Base-by-base conservation (phyloP, 2,329 filamentous ascomycete genomes). In the Teratosphaeria destructans region DNA sequence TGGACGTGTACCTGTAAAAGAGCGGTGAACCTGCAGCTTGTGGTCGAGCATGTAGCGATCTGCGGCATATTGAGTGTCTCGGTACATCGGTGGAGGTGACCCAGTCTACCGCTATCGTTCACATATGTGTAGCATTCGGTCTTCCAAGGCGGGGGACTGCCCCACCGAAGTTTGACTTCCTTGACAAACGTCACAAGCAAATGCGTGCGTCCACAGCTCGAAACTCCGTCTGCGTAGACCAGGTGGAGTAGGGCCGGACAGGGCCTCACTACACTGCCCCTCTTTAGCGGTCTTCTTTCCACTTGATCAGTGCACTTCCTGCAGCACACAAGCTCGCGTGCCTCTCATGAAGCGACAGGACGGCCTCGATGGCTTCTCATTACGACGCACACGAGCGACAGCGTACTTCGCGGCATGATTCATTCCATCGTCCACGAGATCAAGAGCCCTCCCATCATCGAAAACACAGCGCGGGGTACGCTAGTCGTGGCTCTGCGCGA, bases 401-500 rank as follows among this genome's bases (percentile, higher is more conserved):
- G 57, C 63, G 59, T 52, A 26, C 55, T 57, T 63, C 68, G 58
- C 60, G 65, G 55, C 59, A 62, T 47, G 62, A 67, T 56, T 60
- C 63, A 56, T 63, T 55, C 64, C 61, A 55, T 19, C 35, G 49
- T 23, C 47, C 27, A 47, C 54, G 54, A 27, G 54, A 59, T 23
- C 47, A 29, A 11, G 53, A 54, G 27, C 27, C 53, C 16, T 10
- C 14, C 14, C 35, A 54, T 5, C n/a, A 57, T 53, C 11, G 54
- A 37, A 57, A 56, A 5, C 35, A 55, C 32, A 57, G 58, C 35
- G 56, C 47, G 59, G 60, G 58, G 55, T 27, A 63, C 64, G 70
- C 71, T 70, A 66, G 63, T 47, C 56, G 61, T 62, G 67, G 64
- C 60, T 12, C 63, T n/a, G 27, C 32, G 35, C 53, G 59, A 63